Percentiles rank a stretch among this genome's conserved stretches.
Evolutionary conservation across 306 rosid species (phyloP).

Genomic region (Carpinus viminea): DNA sequence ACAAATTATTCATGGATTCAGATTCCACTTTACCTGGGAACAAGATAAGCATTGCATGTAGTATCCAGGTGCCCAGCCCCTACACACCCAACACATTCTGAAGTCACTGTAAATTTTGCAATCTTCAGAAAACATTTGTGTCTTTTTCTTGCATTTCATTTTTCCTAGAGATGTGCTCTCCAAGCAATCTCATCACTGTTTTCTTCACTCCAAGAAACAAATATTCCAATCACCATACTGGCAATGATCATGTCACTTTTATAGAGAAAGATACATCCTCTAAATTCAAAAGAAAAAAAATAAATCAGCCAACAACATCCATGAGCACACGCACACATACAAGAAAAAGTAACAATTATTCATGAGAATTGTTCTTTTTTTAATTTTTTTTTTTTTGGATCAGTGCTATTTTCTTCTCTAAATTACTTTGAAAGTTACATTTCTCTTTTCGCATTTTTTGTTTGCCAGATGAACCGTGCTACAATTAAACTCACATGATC

Average conservation of each 20-base stretch:
- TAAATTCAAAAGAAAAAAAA: no score
- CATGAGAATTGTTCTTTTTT: no score
- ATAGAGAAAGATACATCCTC: no score
- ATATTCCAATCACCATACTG: no score
- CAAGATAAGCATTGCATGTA: not conserved
- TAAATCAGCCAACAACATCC: no score
- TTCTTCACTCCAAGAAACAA: not conserved
- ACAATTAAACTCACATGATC: not conserved
- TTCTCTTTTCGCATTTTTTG: not conserved
- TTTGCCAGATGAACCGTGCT: not conserved
- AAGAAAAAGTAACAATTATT: no score
- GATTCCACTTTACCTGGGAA: not conserved
- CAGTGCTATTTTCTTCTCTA: not conserved
- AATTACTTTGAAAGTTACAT: not conserved
- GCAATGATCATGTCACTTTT: no score
- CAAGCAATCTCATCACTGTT: not conserved
- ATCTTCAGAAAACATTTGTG: not conserved
- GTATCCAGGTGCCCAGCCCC: not conserved
- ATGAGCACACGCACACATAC: no score
- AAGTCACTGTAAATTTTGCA: not conserved
- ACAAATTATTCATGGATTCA: not conserved
- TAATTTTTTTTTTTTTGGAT: no score
- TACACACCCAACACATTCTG: conserved; percentile 3
- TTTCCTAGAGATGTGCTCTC: not conserved
- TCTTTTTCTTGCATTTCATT: not conserved